Evolutionary conservation across 257 asterid genomes (phyloP).

Genomic region (Solanum arcanum): DNA sequence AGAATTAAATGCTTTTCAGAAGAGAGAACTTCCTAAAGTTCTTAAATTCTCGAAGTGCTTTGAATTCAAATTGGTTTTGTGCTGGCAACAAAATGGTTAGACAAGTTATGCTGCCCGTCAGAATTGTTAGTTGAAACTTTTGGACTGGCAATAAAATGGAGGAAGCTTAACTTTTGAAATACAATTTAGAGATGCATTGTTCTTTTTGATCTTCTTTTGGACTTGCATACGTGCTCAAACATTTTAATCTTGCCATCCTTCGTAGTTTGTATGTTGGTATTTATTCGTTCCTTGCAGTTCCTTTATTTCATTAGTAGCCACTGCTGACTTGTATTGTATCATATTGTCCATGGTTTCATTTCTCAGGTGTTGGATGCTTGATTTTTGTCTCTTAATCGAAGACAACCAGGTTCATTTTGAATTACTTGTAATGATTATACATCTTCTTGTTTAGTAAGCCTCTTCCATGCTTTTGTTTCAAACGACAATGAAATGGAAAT

Average conservation of each 20-base stretch:
- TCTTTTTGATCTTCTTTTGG: background rate
- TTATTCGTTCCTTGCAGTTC: background rate
- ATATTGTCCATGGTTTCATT: background rate
- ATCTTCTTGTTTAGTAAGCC: background rate
- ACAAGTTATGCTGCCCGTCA: background rate
- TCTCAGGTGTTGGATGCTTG: background rate
- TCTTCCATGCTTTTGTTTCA: background rate
- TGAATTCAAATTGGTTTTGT: background rate
- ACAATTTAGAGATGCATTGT: background rate
- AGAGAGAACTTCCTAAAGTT: background rate
- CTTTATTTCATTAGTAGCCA: background rate
- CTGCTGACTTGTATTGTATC: background rate
- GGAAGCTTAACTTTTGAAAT: background rate
- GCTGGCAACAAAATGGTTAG: background rate
- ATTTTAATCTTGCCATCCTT: background rate
- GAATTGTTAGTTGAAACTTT: background rate
- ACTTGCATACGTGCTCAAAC: background rate
- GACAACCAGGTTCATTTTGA: background rate
- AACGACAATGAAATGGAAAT: background rate
- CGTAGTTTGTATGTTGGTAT: background rate
- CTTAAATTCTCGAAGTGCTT: background rate
- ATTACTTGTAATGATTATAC: background rate
- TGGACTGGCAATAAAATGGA: background rate
- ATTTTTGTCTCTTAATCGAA: background rate
- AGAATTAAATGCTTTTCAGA: background rate